Evolutionary conservation across 768 basidiomycete genomes (phyloP), one percentile per base, ranked within the genome.

Genomic region (Rossbeevera mucosa): DNA sequence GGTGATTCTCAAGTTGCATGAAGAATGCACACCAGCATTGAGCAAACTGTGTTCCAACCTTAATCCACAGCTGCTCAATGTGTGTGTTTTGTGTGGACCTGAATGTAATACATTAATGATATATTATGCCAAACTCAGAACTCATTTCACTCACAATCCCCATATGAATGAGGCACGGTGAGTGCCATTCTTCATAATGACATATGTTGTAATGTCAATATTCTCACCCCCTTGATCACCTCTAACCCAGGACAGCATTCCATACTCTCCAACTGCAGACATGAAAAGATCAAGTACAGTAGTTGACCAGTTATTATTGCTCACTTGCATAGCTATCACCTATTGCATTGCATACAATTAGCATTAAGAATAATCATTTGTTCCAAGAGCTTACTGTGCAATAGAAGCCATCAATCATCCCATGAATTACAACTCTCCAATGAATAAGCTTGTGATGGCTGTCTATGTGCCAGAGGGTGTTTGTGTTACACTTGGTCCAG

Each of bases 151-250:
- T 57, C 48, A 50, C 41, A 16, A 44, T 4, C 62, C 65, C 68
- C 64, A 70, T 12, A 72, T 59, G 41, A 69, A 71, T 0, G 65
- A 66, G 16, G 58, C 64, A n/a, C 53, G 42, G 9, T 64, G 59
- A 1, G 57, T 42, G 0, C 70, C 69, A 7, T 54, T 52, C 3
- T 28, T 22, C 48, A 53, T 48, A 5, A 69, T 51, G 59, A 71
- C 62, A 20, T 51, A 64, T 0, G 52, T 55, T 2, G 65, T 61
- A 46, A 67, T 59, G 16, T 62, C 59, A 5, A 62, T 51, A 41
- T 72, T 72, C 38, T 72, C 66, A 1, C 63, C 56, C 0, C 71
- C 69, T 2, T 46, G 51, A 51, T 71, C 71, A 11, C 69, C 70
- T 20, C 41, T 22, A 43, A 43, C 41, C 3, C 8, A 14, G 5